Conservation (phyloP, 805 yeast species). For the Candida peoriensis region DNA sequence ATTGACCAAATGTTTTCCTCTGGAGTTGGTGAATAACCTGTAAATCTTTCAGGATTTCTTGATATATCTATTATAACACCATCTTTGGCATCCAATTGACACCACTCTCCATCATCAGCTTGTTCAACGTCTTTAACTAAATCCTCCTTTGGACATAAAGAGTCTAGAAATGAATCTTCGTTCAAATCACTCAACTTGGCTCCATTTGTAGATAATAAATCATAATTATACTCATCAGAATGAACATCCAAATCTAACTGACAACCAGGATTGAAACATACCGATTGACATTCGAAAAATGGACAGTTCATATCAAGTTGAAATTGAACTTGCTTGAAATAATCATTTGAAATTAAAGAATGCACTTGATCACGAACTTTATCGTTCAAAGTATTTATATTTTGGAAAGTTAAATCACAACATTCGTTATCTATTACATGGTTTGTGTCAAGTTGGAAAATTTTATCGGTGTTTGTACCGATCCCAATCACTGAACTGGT, state of each 20-base stretch:
- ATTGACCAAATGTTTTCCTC: slow-evolving; percentile 91
- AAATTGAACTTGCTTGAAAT: slow-evolving; percentile 68
- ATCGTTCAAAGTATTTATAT: slow-evolving; percentile 47
- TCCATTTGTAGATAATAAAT: slow-evolving; percentile 20
- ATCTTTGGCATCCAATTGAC: slow-evolving; percentile 61
- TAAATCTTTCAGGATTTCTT: slow-evolving; percentile 91
- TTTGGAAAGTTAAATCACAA: slow-evolving; percentile 38
- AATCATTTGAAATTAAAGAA: slow-evolving; percentile 55
- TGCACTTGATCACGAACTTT: slow-evolving; percentile 52
- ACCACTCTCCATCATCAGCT: slow-evolving; percentile 53
- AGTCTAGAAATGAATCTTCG: slow-evolving; percentile 32
- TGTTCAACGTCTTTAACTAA: slow-evolving; percentile 19
- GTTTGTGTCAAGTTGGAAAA: slow-evolving; percentile 18
- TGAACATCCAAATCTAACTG: slow-evolving; percentile 26
- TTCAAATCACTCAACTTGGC: slow-evolving; percentile 43
- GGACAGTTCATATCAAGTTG: slow-evolving; percentile 83
- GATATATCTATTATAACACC: slow-evolving; percentile 82
- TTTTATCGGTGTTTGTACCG: slow-evolving; percentile 8
- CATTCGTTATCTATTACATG: slow-evolving; percentile 20
- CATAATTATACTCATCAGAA: slow-evolving; percentile 22
- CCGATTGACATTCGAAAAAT: slow-evolving; percentile 64
- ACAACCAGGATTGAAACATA: slow-evolving; percentile 26
- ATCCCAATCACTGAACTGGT: too few relatives aligned
- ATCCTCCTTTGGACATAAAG: slow-evolving; percentile 28
- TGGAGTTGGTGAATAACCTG: slow-evolving; percentile 93